Evolutionary conservation across 306 rosid genomes (phyloP).

Genomic region (Casuarina equisetifolia): DNA sequence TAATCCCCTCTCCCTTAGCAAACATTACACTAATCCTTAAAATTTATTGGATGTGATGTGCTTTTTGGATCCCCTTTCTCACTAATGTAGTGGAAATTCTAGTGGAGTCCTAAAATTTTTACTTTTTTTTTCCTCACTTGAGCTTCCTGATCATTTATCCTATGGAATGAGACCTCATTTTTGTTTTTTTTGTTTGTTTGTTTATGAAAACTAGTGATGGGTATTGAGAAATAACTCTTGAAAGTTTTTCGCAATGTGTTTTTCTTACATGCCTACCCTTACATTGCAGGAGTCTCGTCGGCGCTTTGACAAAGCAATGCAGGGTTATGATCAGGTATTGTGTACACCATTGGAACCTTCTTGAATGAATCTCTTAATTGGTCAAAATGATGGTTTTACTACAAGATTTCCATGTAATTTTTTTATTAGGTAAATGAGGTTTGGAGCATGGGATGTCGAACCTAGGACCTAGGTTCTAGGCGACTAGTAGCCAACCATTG

Average conservation of each 20-base stretch:
- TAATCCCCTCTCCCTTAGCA: neutral
- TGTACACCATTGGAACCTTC: conserved; percentile 14
- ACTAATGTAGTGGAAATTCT: neutral
- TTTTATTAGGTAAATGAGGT: too few relatives aligned
- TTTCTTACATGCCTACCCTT: conserved; percentile 12
- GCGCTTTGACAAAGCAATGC: conserved; percentile 74
- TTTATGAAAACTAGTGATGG: conserved; percentile 5
- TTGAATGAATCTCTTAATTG: conserved; percentile 11
- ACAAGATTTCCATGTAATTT: neutral
- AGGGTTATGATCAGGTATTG: conserved; percentile 89
- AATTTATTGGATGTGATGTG: neutral
- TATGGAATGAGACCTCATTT: neutral
- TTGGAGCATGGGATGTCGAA: too few relatives aligned
- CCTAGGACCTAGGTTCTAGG: too few relatives aligned
- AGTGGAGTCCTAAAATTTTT: neutral
- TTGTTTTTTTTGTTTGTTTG: conserved; percentile 11
- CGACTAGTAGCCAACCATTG: too few relatives aligned
- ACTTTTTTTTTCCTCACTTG: neutral
- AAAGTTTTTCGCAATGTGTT: neutral
- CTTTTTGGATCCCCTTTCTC: neutral
- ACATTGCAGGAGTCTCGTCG: conserved; percentile 72
- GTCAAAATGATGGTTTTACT: conserved; percentile 9
- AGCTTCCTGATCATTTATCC: neutral
- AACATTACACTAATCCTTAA: neutral
- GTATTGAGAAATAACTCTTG: neutral